Evolutionary conservation across 371 early-diverging fungal genomes (phyloP), one percentile per base, ranked within the genome.

Genomic region (Chytridium lagenaria): DNA sequence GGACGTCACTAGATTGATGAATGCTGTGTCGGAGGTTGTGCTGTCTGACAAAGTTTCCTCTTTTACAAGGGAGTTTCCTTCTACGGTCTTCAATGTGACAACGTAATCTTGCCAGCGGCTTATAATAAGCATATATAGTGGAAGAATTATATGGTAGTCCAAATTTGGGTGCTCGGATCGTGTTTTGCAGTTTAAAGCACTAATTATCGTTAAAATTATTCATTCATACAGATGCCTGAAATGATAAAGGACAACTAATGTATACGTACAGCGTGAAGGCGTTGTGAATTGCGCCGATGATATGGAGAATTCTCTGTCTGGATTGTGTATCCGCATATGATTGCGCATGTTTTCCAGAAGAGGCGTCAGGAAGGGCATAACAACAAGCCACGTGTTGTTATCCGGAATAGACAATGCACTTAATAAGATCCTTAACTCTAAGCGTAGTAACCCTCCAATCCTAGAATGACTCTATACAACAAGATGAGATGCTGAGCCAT

Each of bases 251-350:
- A n/a, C n/a, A 52, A 61, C 7, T 5, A 34, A 61, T 52, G 65
- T 19, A 38, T n/a, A 76, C 75, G 16, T 61, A 79, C 79, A 69
- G 49, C 16, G 57, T 22, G 61, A 72, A 81, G 23, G 79, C 75
- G 15, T 81, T 79, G 52, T 82, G 80, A 10, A 84, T 40, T 30
- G 80, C 78, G 3, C 76, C 79, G 30, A 80, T 55, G 1, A 81
- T 65, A 40, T 76, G 63, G 3, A 73, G 67, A n/a, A 79, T 73
- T 12, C 77, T 67, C 1, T 52, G 55, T 36, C 71, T 59, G 15
- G 68, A 38, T 30, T 80, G 73, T 0, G 33, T 50, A 28, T 79
- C 75, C 15, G 74, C 49, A 52, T 73, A 74, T 2, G 77, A 67
- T 5, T 59, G 36, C 1, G 77, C 77, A 67, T 78, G 75, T 66